Conservation (phyloP, 495 filamentous ascomycete genomes). For the Trichocladium uniseriatum region DNA sequence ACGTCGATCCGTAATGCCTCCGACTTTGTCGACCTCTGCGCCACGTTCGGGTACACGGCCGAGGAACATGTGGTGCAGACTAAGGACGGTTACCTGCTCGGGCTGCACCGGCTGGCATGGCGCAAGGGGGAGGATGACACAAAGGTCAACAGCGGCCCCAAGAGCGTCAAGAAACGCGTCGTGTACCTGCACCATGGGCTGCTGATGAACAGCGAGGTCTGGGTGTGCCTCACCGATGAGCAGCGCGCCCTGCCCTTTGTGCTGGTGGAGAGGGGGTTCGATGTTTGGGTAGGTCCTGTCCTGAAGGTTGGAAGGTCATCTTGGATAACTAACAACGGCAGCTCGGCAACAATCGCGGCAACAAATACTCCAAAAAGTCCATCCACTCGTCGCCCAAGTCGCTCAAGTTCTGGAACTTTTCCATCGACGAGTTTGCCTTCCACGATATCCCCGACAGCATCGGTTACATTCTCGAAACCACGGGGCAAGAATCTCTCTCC, state of each 20-base stretch:
- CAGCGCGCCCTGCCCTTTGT: slow-evolving; percentile 80
- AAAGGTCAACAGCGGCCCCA: slow-evolving; percentile 60
- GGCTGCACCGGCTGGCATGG: slow-evolving; percentile 79
- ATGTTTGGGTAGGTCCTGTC: slow-evolving; percentile 70
- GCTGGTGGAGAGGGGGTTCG: slow-evolving; percentile 84
- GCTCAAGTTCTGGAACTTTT: slow-evolving; percentile 88
- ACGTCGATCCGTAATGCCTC: slow-evolving; percentile 55
- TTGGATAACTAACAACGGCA: slow-evolving; percentile 20
- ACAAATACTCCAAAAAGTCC: slow-evolving; percentile 97
- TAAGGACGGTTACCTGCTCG: slow-evolving; percentile 84
- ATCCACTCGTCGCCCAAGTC: slow-evolving; percentile 61
- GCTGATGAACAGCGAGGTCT: slow-evolving; percentile 98
- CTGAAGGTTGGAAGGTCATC: too few species aligned
- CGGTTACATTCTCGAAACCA: slow-evolving; percentile 78
- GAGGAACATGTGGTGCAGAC: slow-evolving; percentile 97
- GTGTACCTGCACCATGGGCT: slow-evolving; percentile 95
- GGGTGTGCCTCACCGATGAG: slow-evolving; percentile 85
- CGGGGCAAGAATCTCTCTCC: slow-evolving; percentile 72
- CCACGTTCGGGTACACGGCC: slow-evolving; percentile 77
- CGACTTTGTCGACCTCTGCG: slow-evolving; percentile 88
- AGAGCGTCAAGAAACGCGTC: slow-evolving; percentile 70
- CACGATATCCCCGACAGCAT: slow-evolving; percentile 95
- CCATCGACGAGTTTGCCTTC: slow-evolving; percentile 96
- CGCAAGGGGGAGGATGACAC: slow-evolving; percentile 66
- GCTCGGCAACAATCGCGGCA: slow-evolving; percentile 93